phyloP scores from a whole-genome alignment of 306 rosid genomes.

The Delonix regia region DNA sequence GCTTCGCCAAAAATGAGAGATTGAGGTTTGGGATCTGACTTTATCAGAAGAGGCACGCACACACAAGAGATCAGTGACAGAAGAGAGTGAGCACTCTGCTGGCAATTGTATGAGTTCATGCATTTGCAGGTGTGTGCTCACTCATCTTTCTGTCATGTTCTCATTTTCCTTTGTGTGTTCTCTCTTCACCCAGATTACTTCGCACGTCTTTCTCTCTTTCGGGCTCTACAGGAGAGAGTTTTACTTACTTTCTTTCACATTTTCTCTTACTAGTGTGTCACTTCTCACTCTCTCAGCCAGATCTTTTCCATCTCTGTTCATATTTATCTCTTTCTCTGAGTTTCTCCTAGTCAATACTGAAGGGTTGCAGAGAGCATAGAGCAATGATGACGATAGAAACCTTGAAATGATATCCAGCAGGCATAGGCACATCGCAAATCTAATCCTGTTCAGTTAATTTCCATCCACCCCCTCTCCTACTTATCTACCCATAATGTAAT shows the following conservation, averaged over 20 bases:
- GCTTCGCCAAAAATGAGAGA: too few relatives aligned
- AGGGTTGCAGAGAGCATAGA: background rate
- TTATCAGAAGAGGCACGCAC: slow-evolving; percentile 4
- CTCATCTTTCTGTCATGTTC: slow-evolving; percentile 71
- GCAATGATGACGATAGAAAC: background rate
- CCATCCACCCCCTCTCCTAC: background rate
- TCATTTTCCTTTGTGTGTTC: background rate
- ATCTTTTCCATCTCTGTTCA: background rate
- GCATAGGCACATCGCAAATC: background rate
- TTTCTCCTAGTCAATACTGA: background rate
- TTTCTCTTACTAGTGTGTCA: too few relatives aligned
- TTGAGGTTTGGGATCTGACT: slow-evolving; percentile 33
- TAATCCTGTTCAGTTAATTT: background rate
- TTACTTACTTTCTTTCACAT: too few relatives aligned
- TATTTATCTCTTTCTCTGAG: background rate
- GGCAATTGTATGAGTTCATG: slow-evolving; percentile 60
- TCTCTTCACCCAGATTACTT: too few relatives aligned
- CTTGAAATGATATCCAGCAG: slow-evolving; percentile 6
- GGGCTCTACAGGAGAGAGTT: too few relatives aligned
- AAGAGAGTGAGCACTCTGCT: slow-evolving; percentile 95
- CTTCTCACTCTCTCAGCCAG: background rate
- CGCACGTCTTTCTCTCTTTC: background rate
- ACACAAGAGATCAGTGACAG: slow-evolving; percentile 64
- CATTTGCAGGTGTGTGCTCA: slow-evolving; percentile 68
- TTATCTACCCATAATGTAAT: background rate